These are phyloP conservation scores for Pittosporum tobira DNA, from an alignment of 129 eudicot species.

Conservation along the genomic window DNA sequence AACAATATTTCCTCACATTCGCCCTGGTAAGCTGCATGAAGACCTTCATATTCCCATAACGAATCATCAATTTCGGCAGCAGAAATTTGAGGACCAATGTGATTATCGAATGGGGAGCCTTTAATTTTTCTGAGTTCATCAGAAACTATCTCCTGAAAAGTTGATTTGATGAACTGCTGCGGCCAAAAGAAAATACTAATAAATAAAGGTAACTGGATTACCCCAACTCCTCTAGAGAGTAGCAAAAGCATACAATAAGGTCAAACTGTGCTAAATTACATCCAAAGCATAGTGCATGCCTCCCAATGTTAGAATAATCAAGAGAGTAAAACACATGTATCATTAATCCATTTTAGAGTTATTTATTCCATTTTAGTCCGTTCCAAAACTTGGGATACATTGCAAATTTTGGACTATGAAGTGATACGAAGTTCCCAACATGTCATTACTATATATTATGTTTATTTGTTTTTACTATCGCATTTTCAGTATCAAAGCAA, in stretches of 20 bases:
- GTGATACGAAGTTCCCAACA: too few species aligned
- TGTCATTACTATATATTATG: too few species aligned
- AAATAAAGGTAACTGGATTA: not conserved
- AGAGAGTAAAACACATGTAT: too few species aligned
- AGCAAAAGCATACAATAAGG: not conserved
- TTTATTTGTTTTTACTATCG: too few species aligned
- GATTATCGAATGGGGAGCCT: slow-evolving; percentile 21
- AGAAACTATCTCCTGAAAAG: slow-evolving; percentile 64
- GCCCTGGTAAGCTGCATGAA: slow-evolving; percentile 52
- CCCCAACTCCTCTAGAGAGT: not conserved
- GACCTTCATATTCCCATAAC: slow-evolving; percentile 91
- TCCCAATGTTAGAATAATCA: too few species aligned
- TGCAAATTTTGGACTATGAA: too few species aligned
- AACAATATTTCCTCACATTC: slow-evolving; percentile 84
- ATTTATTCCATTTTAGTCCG: too few species aligned
- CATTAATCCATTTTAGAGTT: too few species aligned
- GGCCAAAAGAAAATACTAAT: slow-evolving; percentile 6
- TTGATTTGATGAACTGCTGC: slow-evolving; percentile 64
- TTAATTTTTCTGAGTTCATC: slow-evolving; percentile 70
- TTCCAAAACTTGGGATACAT: too few species aligned
- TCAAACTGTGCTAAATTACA: too few species aligned
- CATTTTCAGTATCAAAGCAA: too few species aligned
- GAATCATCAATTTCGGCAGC: slow-evolving; percentile 37
- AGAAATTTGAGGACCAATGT: slow-evolving; percentile 10
- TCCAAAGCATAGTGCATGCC: too few species aligned